Percentiles rank a stretch among this genome's conserved stretches.
phyloP scores from a whole-genome alignment of 768 basidiomycete genomes.

The Pleurotus platypus region DNA sequence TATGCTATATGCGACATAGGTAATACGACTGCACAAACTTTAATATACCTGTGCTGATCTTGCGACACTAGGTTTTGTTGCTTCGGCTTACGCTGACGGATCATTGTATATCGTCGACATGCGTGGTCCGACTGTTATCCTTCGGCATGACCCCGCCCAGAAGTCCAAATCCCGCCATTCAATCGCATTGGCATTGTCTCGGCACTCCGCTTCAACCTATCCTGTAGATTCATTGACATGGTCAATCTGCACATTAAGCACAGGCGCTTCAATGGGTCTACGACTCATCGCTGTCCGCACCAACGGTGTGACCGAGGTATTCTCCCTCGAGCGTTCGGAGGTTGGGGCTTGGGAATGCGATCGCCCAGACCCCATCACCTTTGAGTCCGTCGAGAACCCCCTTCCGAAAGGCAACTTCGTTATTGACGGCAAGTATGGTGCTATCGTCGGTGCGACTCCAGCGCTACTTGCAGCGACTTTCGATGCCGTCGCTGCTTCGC shows the following conservation, averaged over 20 bases:
- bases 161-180: constrained; percentile 37
- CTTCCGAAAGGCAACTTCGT: constrained; percentile 49
- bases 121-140: constrained; percentile 67
- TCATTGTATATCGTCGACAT: constrained; percentile 66
- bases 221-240: constrained; percentile 57
- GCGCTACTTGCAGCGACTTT: constrained; percentile 11
- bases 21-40: constrained; percentile 22
- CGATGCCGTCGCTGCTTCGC: constrained; percentile 14
- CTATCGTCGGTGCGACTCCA: background rate
- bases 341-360: constrained; percentile 33
- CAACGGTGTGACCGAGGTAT: constrained; percentile 59
- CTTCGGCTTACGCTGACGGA: constrained; percentile 62
- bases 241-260: constrained; percentile 55
- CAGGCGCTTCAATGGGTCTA: constrained; percentile 43
- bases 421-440: constrained; percentile 51
- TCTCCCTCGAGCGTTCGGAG: constrained; percentile 40
- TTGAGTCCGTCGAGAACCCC: constrained; percentile 41
- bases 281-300: constrained; percentile 60
- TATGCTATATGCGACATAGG: constrained; percentile 75
- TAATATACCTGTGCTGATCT: background rate
- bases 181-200: constrained; percentile 24
- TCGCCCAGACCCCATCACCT: constrained; percentile 26
- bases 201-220: constrained; percentile 35
- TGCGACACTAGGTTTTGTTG: constrained; percentile 61
- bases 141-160: constrained; percentile 39